Evolutionary conservation across 2,329 filamentous ascomycete species (phyloP).

Genomic region (Aspergillus transmontanensis): DNA sequence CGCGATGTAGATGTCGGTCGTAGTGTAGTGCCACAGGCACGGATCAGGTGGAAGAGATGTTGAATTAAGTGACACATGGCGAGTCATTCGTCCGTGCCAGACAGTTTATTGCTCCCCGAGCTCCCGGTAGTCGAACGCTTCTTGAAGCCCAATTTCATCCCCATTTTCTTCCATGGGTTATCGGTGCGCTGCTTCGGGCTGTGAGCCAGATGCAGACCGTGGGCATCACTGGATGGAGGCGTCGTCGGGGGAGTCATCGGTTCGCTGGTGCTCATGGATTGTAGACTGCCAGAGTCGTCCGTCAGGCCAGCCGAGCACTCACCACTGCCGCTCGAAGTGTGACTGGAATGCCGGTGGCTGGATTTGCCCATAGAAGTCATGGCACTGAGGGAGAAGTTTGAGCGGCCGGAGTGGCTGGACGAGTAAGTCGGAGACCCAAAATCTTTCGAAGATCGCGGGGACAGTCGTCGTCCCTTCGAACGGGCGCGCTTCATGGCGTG

Average conservation of each 20-base stretch:
- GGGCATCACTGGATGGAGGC: slow-evolving; percentile 49
- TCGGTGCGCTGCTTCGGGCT: slow-evolving; percentile 48
- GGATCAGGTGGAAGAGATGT: slow-evolving; percentile 3
- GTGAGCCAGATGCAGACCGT: slow-evolving; percentile 28
- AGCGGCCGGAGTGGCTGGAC: slow-evolving; percentile 29
- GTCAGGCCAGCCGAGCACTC: slow-evolving; percentile 45
- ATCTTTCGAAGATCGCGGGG: slow-evolving; percentile 38
- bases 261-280: slow-evolving; percentile 44
- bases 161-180: slow-evolving; percentile 57
- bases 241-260: slow-evolving; percentile 56
- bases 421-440: slow-evolving; percentile 29
- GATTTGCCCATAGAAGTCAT: slow-evolving; percentile 38
- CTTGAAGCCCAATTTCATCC: slow-evolving; percentile 51
- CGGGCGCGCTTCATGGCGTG: slow-evolving; percentile 29
- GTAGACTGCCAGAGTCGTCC: slow-evolving; percentile 49
- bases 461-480: slow-evolving; percentile 32
- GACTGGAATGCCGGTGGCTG: slow-evolving; percentile 37
- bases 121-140: slow-evolving; percentile 35
- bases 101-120: slow-evolving; percentile 25
- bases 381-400: slow-evolving; percentile 34
- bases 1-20: neutral
- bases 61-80: slow-evolving; percentile 5
- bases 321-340: slow-evolving; percentile 39
- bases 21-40: slow-evolving; percentile 1
- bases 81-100: slow-evolving; percentile 29